Evolutionary conservation across 305 asterid genomes (phyloP).

Genomic region (Vinca major): DNA sequence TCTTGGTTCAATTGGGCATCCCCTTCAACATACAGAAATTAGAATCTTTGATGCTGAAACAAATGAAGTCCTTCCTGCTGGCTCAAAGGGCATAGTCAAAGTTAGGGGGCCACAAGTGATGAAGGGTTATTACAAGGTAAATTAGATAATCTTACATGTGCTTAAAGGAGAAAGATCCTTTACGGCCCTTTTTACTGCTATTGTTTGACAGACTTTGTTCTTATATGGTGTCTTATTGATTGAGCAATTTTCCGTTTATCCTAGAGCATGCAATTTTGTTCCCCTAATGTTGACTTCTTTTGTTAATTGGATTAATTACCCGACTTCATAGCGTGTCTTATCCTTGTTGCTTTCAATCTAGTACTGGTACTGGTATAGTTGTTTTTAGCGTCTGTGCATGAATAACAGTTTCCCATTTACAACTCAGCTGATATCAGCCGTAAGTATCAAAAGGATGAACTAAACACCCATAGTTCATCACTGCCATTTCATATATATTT

Average conservation of each 20-base stretch:
- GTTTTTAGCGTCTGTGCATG: not conserved
- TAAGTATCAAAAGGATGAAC: not conserved
- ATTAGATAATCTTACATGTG: not conserved
- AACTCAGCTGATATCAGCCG: not conserved
- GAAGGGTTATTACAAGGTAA: constrained; percentile 94
- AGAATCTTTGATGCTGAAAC: constrained; percentile 75
- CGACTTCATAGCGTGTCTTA: not conserved
- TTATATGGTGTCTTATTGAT: not conserved
- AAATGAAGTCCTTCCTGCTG: constrained; percentile 52
- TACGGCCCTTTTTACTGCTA: not conserved
- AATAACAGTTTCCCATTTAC: not conserved
- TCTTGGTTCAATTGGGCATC: constrained; percentile 83
- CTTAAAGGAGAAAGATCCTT: not conserved
- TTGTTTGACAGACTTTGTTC: not conserved
- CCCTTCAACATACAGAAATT: constrained; percentile 61
- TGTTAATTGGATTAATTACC: not conserved
- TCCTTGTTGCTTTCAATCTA: not conserved
- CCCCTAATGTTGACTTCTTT: not conserved
- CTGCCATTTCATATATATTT: not conserved
- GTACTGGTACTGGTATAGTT: not conserved
- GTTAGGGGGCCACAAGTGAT: constrained; percentile 84
- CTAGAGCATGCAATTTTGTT: not conserved
- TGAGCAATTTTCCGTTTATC: not conserved
- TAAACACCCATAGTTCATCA: not conserved
- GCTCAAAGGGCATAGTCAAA: constrained; percentile 78